Conservation (phyloP, 2,329 filamentous ascomycete species). For the Clarireedia hainanense region DNA sequence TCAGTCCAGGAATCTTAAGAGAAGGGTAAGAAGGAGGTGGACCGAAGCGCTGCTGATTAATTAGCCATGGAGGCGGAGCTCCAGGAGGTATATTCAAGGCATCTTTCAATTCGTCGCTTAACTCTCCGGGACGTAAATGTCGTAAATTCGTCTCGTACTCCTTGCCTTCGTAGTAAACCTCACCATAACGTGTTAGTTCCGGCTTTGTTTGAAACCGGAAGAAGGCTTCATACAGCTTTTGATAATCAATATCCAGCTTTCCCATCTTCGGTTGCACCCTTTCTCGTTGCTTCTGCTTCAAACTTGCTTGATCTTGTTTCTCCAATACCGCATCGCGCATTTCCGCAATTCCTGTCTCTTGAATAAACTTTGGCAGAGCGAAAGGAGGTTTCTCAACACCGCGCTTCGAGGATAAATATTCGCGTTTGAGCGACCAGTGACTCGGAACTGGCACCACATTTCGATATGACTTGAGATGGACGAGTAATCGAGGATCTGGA, state of each 20-base stretch:
- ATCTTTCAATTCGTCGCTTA: constrained; percentile 84
- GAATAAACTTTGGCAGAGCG: constrained; percentile 88
- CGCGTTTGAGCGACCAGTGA: constrained; percentile 94
- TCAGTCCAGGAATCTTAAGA: constrained; percentile 90
- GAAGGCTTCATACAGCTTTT: constrained; percentile 96
- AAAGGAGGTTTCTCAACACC: constrained; percentile 96
- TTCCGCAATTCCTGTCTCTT: constrained; percentile 93
- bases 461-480: constrained; percentile 89
- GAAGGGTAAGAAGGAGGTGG: constrained; percentile 91
- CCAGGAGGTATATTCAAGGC: constrained; percentile 89
- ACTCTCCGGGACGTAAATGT: constrained; percentile 80
- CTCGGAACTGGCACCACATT: constrained; percentile 92
- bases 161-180: constrained; percentile 99
- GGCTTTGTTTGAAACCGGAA: constrained; percentile 98
- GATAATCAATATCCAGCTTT: constrained; percentile 95
- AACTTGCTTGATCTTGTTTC: constrained; percentile 82
- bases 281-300: constrained; percentile 95
- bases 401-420: constrained; percentile 93
- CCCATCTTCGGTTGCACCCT: constrained; percentile 93
- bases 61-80: constrained; percentile 91
- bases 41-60: constrained; percentile 91
- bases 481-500: constrained; percentile 77
- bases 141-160: constrained; percentile 93
- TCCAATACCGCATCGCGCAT: constrained; percentile 96
- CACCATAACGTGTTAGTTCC: constrained; percentile 84